Percentiles rank a stretch among this genome's conserved stretches.
Conservation (phyloP, 345 rosid genomes). For the Rhizophora apiculata region DNA sequence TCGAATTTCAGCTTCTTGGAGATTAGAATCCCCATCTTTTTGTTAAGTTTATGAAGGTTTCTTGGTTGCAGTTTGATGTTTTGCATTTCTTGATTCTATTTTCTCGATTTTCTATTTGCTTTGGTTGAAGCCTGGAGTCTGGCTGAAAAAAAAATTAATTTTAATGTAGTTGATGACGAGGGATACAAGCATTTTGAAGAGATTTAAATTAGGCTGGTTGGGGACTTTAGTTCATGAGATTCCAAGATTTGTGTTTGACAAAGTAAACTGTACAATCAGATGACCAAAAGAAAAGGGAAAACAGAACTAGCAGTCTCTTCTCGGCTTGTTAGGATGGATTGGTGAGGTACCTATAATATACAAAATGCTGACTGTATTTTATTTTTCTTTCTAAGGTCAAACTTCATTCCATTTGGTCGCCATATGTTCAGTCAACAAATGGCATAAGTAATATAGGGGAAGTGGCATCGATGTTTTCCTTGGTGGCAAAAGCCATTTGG, state of each 20-base stretch:
- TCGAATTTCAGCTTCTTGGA: no score
- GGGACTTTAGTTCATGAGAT: conserved; percentile 23
- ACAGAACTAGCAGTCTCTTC: background rate
- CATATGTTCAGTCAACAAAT: background rate
- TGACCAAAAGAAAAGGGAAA: no score
- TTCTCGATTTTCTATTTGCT: no score
- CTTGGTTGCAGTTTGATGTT: no score
- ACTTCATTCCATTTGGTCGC: background rate
- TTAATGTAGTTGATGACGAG: no score
- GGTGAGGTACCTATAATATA: background rate
- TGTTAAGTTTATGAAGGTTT: no score
- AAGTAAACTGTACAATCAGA: conserved; percentile 18
- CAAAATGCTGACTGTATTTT: background rate
- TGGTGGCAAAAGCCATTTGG: background rate
- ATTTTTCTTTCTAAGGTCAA: background rate
- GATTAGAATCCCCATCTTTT: no score
- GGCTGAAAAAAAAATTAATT: no score
- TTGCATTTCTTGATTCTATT: no score
- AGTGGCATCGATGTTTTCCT: background rate
- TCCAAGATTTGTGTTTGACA: conserved; percentile 22
- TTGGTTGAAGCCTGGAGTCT: no score
- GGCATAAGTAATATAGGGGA: background rate
- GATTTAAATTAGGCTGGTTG: conserved; percentile 10
- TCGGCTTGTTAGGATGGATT: conserved; percentile 5
- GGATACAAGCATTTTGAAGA: conserved; percentile 5